Conservation (phyloP, 2,329 filamentous ascomycete species). For the Venturia pyrina region DNA sequence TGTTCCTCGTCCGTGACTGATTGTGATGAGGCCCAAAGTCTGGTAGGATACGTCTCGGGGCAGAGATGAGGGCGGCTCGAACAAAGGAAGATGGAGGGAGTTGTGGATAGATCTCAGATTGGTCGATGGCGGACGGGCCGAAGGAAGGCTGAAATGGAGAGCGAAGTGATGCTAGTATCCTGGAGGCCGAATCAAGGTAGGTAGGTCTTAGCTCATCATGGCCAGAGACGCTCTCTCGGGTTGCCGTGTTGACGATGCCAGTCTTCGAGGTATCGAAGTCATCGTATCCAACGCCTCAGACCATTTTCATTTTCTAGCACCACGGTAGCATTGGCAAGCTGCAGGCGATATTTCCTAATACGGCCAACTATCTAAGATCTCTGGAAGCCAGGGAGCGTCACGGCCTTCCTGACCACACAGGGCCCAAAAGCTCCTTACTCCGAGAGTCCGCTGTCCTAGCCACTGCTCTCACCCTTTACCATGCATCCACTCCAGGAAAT, state of each 20-base stretch:
- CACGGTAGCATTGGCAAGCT: conserved; percentile 7
- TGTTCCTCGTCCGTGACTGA: not conserved
- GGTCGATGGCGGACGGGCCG: conserved; percentile 5
- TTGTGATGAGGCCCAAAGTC: not conserved
- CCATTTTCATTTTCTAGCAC: conserved; percentile 12
- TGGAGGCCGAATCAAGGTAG: conserved; percentile 4
- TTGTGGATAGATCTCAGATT: conserved; percentile 9
- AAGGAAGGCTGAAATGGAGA: conserved; percentile 6
- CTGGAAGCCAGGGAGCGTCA: conserved; percentile 6
- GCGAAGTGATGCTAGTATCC: conserved; percentile 1
- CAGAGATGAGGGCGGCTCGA: not conserved
- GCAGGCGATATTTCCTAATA: conserved; percentile 10
- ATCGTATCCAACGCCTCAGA: conserved; percentile 10
- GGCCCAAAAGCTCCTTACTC: conserved; percentile 9
- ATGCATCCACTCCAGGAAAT: conserved; percentile 5
- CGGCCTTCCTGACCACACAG: conserved; percentile 6
- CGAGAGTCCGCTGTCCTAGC: conserved; percentile 1
- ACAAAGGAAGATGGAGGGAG: conserved; percentile 2
- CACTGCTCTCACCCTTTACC: conserved; percentile 4
- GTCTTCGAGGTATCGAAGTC: not conserved
- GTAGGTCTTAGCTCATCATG: not conserved
- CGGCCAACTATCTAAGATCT: conserved; percentile 10
- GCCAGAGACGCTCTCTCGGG: conserved; percentile 3
- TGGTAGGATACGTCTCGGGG: conserved; percentile 1
- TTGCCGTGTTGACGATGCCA: conserved; percentile 4